Evolutionary conservation across 768 basidiomycete species (phyloP).

Genomic region (Suillus paluster): DNA sequence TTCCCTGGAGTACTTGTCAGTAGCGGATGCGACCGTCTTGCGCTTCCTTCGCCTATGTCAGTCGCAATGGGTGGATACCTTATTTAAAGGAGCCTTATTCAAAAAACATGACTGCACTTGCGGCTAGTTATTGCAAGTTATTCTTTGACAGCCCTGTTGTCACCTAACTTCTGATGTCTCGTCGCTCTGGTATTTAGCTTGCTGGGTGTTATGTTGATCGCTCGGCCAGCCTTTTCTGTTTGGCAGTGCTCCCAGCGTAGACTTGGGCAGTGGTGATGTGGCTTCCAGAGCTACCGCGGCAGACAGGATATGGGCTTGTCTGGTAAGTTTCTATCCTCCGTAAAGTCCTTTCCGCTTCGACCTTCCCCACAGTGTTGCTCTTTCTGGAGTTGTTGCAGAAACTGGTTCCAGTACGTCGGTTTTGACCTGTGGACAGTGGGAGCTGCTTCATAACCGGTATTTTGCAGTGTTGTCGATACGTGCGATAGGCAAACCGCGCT

Average conservation of each 20-base stretch:
- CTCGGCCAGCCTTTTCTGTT: slow-evolving; percentile 79
- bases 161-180: not conserved
- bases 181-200: slow-evolving; percentile 59
- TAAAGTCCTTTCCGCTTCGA: not conserved
- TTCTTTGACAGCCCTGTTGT: too few species aligned
- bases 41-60: slow-evolving; percentile 73
- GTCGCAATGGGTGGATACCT: slow-evolving; percentile 66
- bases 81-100: slow-evolving; percentile 65
- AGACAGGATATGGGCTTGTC: slow-evolving; percentile 62
- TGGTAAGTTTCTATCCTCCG: slow-evolving; percentile 37
- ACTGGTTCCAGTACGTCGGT: slow-evolving; percentile 67
- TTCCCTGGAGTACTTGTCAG: slow-evolving; percentile 72
- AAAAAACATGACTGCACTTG: slow-evolving; percentile 55
- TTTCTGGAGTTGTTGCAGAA: slow-evolving; percentile 67
- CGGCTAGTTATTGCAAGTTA: slow-evolving; percentile 50
- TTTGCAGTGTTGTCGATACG: slow-evolving; percentile 54
- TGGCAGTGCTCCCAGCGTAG: slow-evolving; percentile 36
- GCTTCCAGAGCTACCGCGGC: slow-evolving; percentile 25
- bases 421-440: too few species aligned
- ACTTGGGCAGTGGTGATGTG: slow-evolving; percentile 2
- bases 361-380: slow-evolving; percentile 48
- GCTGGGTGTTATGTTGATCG: slow-evolving; percentile 79
- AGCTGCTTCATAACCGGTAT: not conserved
- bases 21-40: slow-evolving; percentile 79
- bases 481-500: slow-evolving; percentile 75